Conservation (phyloP, 1,139 yeast species). For the Blastobotrys arbuscula region DNA sequence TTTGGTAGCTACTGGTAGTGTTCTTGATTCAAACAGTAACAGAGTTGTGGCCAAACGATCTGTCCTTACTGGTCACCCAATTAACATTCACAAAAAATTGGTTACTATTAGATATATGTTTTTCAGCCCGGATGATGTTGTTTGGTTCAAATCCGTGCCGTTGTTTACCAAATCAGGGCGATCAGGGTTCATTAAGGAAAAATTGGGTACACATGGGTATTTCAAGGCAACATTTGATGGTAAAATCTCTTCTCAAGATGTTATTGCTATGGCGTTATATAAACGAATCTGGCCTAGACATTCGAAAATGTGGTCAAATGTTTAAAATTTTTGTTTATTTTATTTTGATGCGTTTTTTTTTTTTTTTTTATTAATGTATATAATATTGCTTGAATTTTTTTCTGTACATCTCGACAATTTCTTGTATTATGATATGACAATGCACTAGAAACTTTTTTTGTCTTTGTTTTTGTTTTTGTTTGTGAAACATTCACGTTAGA, state of each 20-base stretch:
- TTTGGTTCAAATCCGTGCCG: constrained; percentile 88
- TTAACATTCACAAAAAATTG: constrained; percentile 87
- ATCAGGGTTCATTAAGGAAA: constrained; percentile 88
- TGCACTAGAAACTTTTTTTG: too few species aligned
- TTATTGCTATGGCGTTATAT: constrained; percentile 88
- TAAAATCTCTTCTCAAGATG: constrained; percentile 83
- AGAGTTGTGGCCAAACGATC: constrained; percentile 84
- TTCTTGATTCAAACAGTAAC: constrained; percentile 78
- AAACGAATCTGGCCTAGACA: constrained; percentile 83
- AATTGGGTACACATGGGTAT: constrained; percentile 97
- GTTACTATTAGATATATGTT: constrained; percentile 97
- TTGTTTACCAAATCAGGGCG: constrained; percentile 89
- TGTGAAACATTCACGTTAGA: too few species aligned
- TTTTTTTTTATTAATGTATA: not conserved
- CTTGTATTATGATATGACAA: too few species aligned
- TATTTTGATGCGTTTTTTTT: too few species aligned
- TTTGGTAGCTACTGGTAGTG: constrained; percentile 84
- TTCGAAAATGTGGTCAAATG: constrained; percentile 10
- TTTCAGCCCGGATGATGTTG: constrained; percentile 84
- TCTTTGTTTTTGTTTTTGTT: too few species aligned
- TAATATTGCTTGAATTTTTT: not conserved
- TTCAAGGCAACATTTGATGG: constrained; percentile 95
- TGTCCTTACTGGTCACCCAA: constrained; percentile 88
- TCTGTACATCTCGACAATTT: too few species aligned
- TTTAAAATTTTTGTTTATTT: not conserved